phyloP scores from a whole-genome alignment of 257 asterid species.

The Solanum chaucha region DNA sequence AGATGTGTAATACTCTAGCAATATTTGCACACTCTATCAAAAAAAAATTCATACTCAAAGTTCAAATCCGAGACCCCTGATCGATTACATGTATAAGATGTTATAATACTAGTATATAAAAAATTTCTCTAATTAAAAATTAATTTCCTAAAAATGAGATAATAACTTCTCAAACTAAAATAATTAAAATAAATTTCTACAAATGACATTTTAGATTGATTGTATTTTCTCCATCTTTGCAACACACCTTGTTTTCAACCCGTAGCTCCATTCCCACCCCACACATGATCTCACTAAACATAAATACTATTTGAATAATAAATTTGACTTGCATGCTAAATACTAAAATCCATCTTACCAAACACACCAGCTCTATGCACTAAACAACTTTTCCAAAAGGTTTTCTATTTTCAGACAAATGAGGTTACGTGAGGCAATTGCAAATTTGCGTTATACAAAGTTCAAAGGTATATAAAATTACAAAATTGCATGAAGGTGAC shows the following conservation, averaged over 20 bases:
- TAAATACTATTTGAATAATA: too few relatives aligned
- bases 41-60: too few relatives aligned
- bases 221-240: too few relatives aligned
- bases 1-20: not conserved
- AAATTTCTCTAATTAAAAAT: too few relatives aligned
- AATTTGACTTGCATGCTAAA: too few relatives aligned
- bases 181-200: too few relatives aligned
- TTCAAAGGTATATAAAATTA: not conserved
- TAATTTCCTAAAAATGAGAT: too few relatives aligned
- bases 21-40: fast-evolving
- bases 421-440: not conserved
- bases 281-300: too few relatives aligned
- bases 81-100: not conserved
- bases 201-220: too few relatives aligned
- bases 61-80: fast-evolving
- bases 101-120: not conserved
- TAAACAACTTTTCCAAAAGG: not conserved
- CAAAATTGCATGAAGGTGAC: not conserved
- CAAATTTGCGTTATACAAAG: not conserved
- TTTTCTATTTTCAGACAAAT: not conserved
- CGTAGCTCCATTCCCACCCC: too few relatives aligned
- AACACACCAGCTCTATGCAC: not conserved
- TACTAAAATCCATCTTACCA: too few relatives aligned
- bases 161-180: not conserved
- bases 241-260: too few relatives aligned